Evolutionary conservation across 176 grass and related monocot genomes (phyloP).

Genomic region (barley (Hordeum vulgare)): DNA sequence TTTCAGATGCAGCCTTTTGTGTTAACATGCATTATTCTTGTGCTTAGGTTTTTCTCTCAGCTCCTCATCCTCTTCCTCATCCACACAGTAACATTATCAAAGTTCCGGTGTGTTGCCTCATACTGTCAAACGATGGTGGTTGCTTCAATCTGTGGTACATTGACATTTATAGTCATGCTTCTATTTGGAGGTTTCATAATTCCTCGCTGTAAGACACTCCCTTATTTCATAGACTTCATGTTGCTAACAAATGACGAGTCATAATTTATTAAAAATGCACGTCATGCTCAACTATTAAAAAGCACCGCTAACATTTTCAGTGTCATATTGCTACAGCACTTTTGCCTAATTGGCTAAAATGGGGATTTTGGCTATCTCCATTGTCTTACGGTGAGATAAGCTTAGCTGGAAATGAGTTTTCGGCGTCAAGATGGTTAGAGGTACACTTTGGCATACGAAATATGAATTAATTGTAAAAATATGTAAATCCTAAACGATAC

Average conservation of each 20-base stretch:
- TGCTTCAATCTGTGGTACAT: constrained; percentile 24
- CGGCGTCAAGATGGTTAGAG: constrained; percentile 77
- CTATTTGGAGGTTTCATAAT: constrained; percentile 75
- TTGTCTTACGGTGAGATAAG: constrained; percentile 72
- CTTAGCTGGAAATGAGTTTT: constrained; percentile 81
- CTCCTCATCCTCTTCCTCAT: constrained; percentile 54
- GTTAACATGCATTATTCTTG: neutral
- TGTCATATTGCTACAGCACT: constrained; percentile 30
- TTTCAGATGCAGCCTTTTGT: neutral
- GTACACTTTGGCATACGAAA: constrained; percentile 23
- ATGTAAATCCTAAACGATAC: neutral
- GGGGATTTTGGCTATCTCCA: constrained; percentile 91
- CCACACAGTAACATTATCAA: constrained; percentile 44
- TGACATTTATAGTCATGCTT: constrained; percentile 24
- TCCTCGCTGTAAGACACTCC: constrained; percentile 43
- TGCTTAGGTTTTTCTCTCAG: constrained; percentile 54
- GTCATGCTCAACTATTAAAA: neutral
- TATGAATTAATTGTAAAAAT: neutral
- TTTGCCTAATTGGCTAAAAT: constrained; percentile 79
- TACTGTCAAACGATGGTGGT: constrained; percentile 43
- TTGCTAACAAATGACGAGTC: neutral
- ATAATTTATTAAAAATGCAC: neutral
- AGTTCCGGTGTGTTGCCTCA: constrained; percentile 58
- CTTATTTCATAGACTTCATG: constrained; percentile 2
- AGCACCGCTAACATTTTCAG: neutral